A percentile compares a stretch with the other conserved stretches of the same genome.
Evolutionary conservation across 176 grass and related monocot genomes (phyloP).

Genomic region (Avena eriantha): DNA sequence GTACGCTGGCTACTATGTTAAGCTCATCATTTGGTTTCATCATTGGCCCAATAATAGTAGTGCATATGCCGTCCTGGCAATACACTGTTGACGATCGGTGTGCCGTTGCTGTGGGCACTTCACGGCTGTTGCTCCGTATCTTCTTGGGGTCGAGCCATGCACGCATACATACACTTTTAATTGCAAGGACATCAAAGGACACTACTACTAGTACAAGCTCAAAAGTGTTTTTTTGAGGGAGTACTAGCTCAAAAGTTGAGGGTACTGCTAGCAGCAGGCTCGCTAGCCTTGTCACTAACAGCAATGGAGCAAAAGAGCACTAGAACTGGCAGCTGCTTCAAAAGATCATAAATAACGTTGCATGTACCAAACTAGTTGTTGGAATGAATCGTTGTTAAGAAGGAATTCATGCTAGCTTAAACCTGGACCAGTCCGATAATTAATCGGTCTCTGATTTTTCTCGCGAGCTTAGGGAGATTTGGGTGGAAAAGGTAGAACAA

Average conservation of each 20-base stretch:
- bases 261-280: neutral
- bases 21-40: conserved; percentile 61
- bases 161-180: neutral
- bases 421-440: neutral
- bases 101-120: conserved; percentile 43
- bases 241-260: neutral
- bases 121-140: conserved; percentile 44
- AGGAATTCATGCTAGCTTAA: neutral
- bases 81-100: conserved; percentile 9
- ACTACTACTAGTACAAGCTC: neutral
- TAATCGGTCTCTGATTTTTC: neutral
- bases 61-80: conserved; percentile 1
- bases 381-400: conserved; percentile 1
- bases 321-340: neutral
- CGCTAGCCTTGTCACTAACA: conserved; percentile 23
- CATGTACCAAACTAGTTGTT: neutral
- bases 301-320: neutral
- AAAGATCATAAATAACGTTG: neutral
- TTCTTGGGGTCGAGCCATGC: conserved; percentile 28
- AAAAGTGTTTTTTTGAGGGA: neutral
- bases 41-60: conserved; percentile 54
- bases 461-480: neutral
- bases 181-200: conserved; percentile 46
- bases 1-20: conserved; percentile 58
- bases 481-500: no score